Evolutionary conservation across 2,329 filamentous ascomycete species (phyloP), one percentile per base, ranked within the genome.

Genomic region (Beauveria sp.): DNA sequence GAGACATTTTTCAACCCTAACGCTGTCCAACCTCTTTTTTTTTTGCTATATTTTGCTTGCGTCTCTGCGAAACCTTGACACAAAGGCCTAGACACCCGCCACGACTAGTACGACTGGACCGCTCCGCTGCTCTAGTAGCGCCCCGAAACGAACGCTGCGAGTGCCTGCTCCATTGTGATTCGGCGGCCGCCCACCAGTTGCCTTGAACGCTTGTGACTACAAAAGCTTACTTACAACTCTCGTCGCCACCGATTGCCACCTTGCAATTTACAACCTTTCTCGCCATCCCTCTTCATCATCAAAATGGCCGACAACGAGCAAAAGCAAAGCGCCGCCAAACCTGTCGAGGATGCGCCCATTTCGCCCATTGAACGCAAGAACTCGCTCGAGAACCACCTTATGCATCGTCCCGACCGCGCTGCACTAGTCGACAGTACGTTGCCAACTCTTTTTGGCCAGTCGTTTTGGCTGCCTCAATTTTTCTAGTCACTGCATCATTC

Each of bases 401-500:
- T 86, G 72, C 84, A 86, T 68, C 88, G 91, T 46, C 89, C 89
- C 26, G 84, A 91, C 24, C 86, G 89, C 62, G 84, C 91, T 42
- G 86, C 91, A 69, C 81, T 97, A 24, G 79, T 96, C 65, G 89
- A 95, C 72, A 89, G 90, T 93, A 78, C 65, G 85, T 76, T 50
- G 9, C 52, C 54, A n/a, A 38, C 24, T 3, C 7, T 46, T 53
- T 6, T 16, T n/a, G 42, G 26, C 56, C 46, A 49, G 30, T 50
- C 45, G 10, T 28, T 40, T 56, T 38, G 6, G 26, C 20, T 4
- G 51, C 59, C 51, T 46, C 52, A 42, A 18, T 43, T 14, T 43
- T 18, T 9, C 14, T 38, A 5, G 14, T 49, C 50, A 59, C 47
- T 45, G 24, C 49, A 52, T 28, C 18, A 6, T n/a, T 8, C n/a